These are phyloP conservation scores for Iris macrosiphon DNA, from an alignment of 106 monocot genomes.

Conservation along the genomic window DNA sequence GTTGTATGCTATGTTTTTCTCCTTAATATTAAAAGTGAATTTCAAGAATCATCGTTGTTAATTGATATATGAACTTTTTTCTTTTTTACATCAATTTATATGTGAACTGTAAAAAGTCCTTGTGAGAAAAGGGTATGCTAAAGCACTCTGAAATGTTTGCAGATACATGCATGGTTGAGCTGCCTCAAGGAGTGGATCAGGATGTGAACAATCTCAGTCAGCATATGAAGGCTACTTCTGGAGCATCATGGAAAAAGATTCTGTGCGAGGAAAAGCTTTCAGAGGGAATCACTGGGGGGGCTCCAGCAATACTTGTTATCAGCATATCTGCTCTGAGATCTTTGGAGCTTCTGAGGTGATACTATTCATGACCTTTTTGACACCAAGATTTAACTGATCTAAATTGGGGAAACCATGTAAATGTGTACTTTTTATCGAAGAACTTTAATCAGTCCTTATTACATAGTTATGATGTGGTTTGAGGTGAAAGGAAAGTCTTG, in stretches of 20 bases:
- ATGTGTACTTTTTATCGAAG: no score
- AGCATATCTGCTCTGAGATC: conserved; percentile 73
- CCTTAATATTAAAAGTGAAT: no score
- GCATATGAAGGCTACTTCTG: conserved; percentile 66
- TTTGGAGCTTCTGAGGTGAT: conserved; percentile 83
- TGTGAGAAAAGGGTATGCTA: neutral
- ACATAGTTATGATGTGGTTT: no score
- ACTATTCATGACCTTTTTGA: neutral
- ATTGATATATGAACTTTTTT: no score
- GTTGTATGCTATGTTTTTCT: no score
- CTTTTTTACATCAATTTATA: no score
- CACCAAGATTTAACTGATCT: no score
- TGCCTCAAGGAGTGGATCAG: conserved; percentile 46
- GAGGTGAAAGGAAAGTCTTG: no score
- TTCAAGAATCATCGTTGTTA: no score
- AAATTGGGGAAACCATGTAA: no score
- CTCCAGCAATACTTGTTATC: conserved; percentile 72
- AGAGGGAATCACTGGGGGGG: conserved; percentile 51
- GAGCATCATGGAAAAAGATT: conserved; percentile 53
- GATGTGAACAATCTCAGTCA: conserved; percentile 51
- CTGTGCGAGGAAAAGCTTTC: conserved; percentile 54
- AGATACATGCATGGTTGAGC: conserved; percentile 69
- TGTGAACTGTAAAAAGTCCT: no score
- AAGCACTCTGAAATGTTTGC: conserved; percentile 3
- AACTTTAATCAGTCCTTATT: no score